Conservation (phyloP, 2,329 filamentous ascomycete genomes). For the Claviceps paspali region DNA sequence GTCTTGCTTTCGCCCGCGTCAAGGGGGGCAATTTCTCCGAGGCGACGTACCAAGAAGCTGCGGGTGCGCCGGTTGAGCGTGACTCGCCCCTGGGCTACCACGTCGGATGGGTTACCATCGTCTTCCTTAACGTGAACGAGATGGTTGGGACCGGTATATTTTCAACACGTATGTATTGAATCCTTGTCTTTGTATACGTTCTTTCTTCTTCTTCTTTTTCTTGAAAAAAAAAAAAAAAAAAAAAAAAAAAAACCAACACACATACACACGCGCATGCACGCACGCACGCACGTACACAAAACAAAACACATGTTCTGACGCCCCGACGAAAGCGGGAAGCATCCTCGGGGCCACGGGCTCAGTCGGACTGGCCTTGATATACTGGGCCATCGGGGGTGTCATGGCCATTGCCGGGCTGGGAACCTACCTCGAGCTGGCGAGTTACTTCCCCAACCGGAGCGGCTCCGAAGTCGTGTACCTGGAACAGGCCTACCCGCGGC, state of each 20-base stretch:
- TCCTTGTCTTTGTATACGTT: not conserved
- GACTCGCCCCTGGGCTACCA: conserved; percentile 44
- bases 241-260: no score
- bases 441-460: conserved; percentile 51
- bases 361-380: conserved; percentile 45
- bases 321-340: conserved; percentile 10
- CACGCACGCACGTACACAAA: no score
- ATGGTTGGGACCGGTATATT: conserved; percentile 53
- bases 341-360: conserved; percentile 47
- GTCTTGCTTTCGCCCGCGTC: conserved; percentile 25
- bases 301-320: no score
- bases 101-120: conserved; percentile 38
- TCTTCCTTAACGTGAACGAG: conserved; percentile 45
- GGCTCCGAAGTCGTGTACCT: conserved; percentile 53
- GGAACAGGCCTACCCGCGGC: conserved; percentile 51
- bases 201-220: not conserved
- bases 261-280: no score
- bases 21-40: conserved; percentile 32
- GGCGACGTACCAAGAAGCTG: conserved; percentile 42
- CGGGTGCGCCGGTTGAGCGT: conserved; percentile 44
- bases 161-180: conserved; percentile 43
- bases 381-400: conserved; percentile 48
- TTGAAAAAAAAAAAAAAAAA: not conserved
- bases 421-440: conserved; percentile 47
- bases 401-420: conserved; percentile 39